Conservation (phyloP, 2,329 filamentous ascomycete species). For the Epichloe gansuensis region DNA sequence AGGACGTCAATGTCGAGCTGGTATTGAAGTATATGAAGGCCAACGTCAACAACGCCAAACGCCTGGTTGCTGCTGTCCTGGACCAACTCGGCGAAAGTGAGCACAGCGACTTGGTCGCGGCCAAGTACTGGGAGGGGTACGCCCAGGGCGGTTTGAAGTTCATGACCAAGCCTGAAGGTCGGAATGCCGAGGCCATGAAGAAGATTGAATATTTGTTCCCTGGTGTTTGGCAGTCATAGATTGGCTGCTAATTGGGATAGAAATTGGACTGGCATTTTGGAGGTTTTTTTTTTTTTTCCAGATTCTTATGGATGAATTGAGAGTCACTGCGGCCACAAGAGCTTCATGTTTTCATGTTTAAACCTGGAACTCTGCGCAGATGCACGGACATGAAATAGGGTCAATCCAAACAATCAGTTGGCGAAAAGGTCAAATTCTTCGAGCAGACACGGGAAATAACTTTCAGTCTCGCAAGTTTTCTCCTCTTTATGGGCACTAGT, state of each 20-base stretch:
- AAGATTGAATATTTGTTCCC: conserved; percentile 82
- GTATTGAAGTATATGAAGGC: conserved; percentile 94
- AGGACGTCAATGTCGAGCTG: conserved; percentile 88
- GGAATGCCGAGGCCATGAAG: conserved; percentile 61
- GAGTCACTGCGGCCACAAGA: no score
- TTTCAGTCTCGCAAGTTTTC: no score
- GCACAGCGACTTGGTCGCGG: conserved; percentile 60
- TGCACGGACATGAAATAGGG: not conserved
- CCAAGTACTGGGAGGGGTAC: conserved; percentile 67
- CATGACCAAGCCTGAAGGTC: conserved; percentile 69
- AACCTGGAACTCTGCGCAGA: not conserved
- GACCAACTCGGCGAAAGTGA: conserved; percentile 73
- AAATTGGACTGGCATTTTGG: not conserved
- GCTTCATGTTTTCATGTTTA: no score
- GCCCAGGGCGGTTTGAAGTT: conserved; percentile 65
- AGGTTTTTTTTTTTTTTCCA: not conserved
- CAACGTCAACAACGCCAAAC: conserved; percentile 77
- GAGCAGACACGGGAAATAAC: no score
- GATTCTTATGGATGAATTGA: not conserved
- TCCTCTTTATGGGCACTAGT: not conserved
- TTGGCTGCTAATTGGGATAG: not conserved
- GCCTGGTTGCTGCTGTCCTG: conserved; percentile 74
- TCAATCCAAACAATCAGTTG: not conserved
- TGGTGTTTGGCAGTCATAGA: conserved; percentile 47
- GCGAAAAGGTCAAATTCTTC: not conserved